phyloP scores from a whole-genome alignment of 2,329 filamentous ascomycete species.

The Fusarium sp. region DNA sequence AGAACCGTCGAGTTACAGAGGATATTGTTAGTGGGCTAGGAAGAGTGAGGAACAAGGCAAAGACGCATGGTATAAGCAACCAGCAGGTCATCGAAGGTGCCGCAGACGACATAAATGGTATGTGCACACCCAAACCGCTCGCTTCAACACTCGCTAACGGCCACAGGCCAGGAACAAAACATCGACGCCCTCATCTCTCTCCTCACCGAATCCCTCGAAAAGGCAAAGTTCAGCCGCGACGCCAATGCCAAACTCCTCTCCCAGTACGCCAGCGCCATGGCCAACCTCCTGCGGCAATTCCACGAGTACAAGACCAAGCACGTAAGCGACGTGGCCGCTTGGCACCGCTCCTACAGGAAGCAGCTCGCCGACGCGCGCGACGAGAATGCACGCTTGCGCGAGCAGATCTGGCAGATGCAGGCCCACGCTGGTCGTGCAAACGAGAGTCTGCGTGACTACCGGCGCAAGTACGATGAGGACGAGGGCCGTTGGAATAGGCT shows the following conservation, averaged over 20 bases:
- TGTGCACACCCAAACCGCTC: slow-evolving; percentile 20
- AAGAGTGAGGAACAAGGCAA: slow-evolving; percentile 67
- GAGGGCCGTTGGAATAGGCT: slow-evolving; percentile 63
- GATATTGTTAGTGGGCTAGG: slow-evolving; percentile 73
- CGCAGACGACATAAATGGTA: slow-evolving; percentile 68
- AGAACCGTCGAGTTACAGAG: slow-evolving; percentile 70
- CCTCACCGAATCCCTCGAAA: slow-evolving; percentile 70
- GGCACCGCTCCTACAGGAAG: slow-evolving; percentile 73
- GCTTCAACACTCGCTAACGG: neutral
- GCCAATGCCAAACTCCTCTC: slow-evolving; percentile 68
- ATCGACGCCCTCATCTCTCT: slow-evolving; percentile 70
- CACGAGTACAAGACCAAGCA: slow-evolving; percentile 74
- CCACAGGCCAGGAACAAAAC: slow-evolving; percentile 66
- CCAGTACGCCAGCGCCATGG: slow-evolving; percentile 67
- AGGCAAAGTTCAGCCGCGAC: slow-evolving; percentile 68
- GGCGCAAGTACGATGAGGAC: slow-evolving; percentile 67
- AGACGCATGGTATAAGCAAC: slow-evolving; percentile 63
- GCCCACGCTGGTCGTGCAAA: slow-evolving; percentile 68
- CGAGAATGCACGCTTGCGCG: slow-evolving; percentile 70
- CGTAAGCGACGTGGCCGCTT: slow-evolving; percentile 68
- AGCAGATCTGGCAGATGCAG: slow-evolving; percentile 76
- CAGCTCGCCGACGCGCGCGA: slow-evolving; percentile 73
- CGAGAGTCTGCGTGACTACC: slow-evolving; percentile 66
- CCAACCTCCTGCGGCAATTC: slow-evolving; percentile 70
- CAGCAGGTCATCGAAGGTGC: slow-evolving; percentile 68